Conservation (phyloP, 352 stramenopile species). For the Phytophthora ohioensis region DNA sequence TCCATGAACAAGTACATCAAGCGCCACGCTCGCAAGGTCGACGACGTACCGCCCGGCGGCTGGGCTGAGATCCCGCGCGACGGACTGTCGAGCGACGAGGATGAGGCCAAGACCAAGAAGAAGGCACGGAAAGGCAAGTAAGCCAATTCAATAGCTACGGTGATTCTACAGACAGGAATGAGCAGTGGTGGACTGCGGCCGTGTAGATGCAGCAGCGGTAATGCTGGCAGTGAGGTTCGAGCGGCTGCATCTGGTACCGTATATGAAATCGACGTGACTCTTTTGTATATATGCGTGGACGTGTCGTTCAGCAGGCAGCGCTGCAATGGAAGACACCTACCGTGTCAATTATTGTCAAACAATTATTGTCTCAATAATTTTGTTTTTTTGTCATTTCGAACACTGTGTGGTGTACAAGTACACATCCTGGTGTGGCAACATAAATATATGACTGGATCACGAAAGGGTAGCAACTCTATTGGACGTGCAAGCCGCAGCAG, state of each 20-base stretch:
- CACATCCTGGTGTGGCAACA: background rate
- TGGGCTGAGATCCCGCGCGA: slow-evolving; percentile 80
- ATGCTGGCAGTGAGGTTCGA: slow-evolving; percentile 12
- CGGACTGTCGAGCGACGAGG: slow-evolving; percentile 83
- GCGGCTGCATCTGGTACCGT: slow-evolving; percentile 18
- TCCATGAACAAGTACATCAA: slow-evolving; percentile 93
- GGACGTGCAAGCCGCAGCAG: slow-evolving; percentile 26
- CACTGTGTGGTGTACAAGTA: slow-evolving; percentile 9
- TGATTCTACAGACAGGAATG: slow-evolving; percentile 21
- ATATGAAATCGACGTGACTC: slow-evolving; percentile 38
- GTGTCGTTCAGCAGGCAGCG: background rate
- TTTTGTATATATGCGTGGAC: slow-evolving; percentile 31
- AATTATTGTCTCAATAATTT: slow-evolving; percentile 11
- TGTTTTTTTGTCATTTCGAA: background rate
- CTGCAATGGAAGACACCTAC: background rate
- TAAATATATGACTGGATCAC: slow-evolving; percentile 44
- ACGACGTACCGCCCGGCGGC: slow-evolving; percentile 68
- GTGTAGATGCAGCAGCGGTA: slow-evolving; percentile 29
- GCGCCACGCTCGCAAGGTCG: slow-evolving; percentile 78
- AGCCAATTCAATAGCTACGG: background rate
- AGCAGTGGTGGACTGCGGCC: background rate
- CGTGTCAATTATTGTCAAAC: background rate
- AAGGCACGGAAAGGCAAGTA: slow-evolving; percentile 46
- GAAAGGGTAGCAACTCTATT: slow-evolving; percentile 46
- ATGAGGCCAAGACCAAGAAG: slow-evolving; percentile 61